Evolutionary conservation across 352 stramenopile species (phyloP).

Genomic region (Phytophthora macrochlamydospora): DNA sequence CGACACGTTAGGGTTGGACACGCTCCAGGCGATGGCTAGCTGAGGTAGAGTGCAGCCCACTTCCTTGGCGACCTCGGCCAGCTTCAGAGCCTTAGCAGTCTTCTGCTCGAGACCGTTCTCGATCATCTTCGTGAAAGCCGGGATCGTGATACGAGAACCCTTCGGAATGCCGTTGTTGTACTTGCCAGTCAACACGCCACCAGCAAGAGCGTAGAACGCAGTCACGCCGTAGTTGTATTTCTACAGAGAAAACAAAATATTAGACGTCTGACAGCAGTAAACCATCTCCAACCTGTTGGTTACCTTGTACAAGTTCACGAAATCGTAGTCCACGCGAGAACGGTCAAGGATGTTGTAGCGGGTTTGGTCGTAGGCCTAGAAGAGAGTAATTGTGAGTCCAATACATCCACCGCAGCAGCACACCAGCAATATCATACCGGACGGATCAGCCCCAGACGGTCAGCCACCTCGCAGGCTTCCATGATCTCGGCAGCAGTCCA

Average conservation of each 20-base stretch:
- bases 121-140: constrained; percentile 36
- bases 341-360: constrained; percentile 80
- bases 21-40: constrained; percentile 59
- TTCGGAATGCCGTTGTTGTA: constrained; percentile 58
- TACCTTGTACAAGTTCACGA: constrained; percentile 54
- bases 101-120: constrained; percentile 47
- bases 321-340: constrained; percentile 70
- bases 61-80: constrained; percentile 49
- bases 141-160: constrained; percentile 50
- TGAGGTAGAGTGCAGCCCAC: constrained; percentile 56
- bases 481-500: constrained; percentile 54
- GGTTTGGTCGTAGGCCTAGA: constrained; percentile 58
- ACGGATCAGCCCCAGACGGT: constrained; percentile 29
- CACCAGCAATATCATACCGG: constrained; percentile 12
- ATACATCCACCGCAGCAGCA: background rate
- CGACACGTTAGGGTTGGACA: constrained; percentile 56
- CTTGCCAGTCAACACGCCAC: constrained; percentile 68
- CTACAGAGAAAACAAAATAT: constrained; percentile 27
- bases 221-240: constrained; percentile 66
- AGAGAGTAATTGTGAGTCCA: background rate
- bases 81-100: constrained; percentile 48
- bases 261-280: background rate
- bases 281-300: background rate
- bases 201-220: constrained; percentile 62
- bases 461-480: constrained; percentile 41